Conservation (phyloP, 768 basidiomycete genomes). For the Pleurotus tuber-regium region DNA sequence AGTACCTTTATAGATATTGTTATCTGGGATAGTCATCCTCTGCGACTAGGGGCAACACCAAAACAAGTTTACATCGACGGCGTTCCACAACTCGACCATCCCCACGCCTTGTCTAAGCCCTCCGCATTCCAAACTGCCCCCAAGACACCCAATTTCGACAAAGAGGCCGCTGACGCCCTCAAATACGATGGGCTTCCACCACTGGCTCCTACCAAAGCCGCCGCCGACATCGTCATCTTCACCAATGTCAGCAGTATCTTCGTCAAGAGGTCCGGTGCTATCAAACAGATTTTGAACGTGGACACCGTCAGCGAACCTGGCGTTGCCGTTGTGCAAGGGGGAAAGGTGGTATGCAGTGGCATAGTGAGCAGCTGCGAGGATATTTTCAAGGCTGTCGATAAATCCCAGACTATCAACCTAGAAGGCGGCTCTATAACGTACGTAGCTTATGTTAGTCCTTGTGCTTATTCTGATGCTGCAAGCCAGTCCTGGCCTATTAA, state of each 20-base stretch:
- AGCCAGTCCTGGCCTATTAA: slow-evolving; percentile 55
- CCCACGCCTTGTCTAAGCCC: slow-evolving; percentile 51
- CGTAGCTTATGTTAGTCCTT: slow-evolving; percentile 34
- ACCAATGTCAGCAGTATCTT: slow-evolving; percentile 59
- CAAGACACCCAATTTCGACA: slow-evolving; percentile 56
- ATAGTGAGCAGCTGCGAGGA: slow-evolving; percentile 22
- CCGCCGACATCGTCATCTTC: slow-evolving; percentile 51
- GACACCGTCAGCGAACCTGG: slow-evolving; percentile 17
- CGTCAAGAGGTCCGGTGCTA: slow-evolving; percentile 27
- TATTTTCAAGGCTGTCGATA: slow-evolving; percentile 13
- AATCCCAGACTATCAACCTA: slow-evolving; percentile 48
- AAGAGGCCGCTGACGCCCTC: slow-evolving; percentile 52
- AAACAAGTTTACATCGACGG: slow-evolving; percentile 86
- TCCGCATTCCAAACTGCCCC: slow-evolving; percentile 48
- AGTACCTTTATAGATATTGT: slow-evolving; percentile 59
- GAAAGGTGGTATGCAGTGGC: slow-evolving; percentile 55
- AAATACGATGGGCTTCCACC: slow-evolving; percentile 67
- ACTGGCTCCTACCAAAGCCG: slow-evolving; percentile 39
- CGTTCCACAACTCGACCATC: slow-evolving; percentile 59
- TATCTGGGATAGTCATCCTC: slow-evolving; percentile 76
- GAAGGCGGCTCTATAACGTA: slow-evolving; percentile 64
- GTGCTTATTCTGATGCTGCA: not conserved
- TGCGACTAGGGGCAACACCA: slow-evolving; percentile 75
- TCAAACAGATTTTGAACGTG: slow-evolving; percentile 29
- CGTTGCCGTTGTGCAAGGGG: slow-evolving; percentile 51